These are phyloP conservation scores for Vitis cinerea DNA, from an alignment of 164 flowering plant genomes.

Conservation along the genomic window DNA sequence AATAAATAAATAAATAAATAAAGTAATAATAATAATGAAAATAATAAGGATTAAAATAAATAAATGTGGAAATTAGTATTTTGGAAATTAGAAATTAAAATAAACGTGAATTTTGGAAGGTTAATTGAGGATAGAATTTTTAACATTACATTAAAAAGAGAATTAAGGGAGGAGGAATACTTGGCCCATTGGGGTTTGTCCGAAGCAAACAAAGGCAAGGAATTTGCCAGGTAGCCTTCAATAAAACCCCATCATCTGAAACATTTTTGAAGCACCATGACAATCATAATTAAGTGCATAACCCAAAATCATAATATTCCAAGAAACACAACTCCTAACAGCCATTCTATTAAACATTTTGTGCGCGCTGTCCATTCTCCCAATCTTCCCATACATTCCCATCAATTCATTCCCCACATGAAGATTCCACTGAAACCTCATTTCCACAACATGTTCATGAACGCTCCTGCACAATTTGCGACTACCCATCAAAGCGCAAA, in stretches of 20 bases:
- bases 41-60: no score
- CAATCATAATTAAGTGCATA: constrained; percentile 44
- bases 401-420: constrained; percentile 66
- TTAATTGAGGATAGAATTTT: no score
- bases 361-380: constrained; percentile 47
- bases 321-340: constrained; percentile 46
- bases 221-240: no score
- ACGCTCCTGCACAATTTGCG: constrained; percentile 28
- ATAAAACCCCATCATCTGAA: constrained; percentile 41
- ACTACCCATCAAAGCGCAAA: constrained; percentile 40
- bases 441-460: constrained; percentile 47
- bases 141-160: no score
- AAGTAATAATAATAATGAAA: no score
- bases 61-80: no score
- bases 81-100: no score
- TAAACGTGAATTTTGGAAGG: no score
- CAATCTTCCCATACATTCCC: constrained; percentile 60
- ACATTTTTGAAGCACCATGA: constrained; percentile 41
- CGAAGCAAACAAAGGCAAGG: no score
- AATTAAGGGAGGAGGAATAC: no score
- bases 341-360: constrained; percentile 64
- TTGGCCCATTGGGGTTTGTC: no score
- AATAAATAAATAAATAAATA: no score
- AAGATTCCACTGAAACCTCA: constrained; percentile 49
- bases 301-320: constrained; percentile 75